These are phyloP conservation scores for Truncatella angustata DNA, from an alignment of 2,329 filamentous ascomycete genomes.

Conservation along the genomic window DNA sequence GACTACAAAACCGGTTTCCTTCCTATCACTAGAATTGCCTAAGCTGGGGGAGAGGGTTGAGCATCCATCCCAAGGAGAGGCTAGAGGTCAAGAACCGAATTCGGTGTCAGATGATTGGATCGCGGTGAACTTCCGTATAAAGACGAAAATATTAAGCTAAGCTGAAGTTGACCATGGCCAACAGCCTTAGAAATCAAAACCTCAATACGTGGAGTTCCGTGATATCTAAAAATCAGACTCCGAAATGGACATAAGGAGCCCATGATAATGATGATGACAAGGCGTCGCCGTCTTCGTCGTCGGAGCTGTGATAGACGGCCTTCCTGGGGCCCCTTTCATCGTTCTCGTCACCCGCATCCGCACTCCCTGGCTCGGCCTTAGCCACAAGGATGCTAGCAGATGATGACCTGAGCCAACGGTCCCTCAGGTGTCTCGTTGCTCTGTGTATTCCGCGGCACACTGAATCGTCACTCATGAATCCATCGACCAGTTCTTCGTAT, in stretches of 20 bases:
- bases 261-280: neutral
- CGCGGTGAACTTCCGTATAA: neutral
- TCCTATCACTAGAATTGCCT: neutral
- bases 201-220: neutral
- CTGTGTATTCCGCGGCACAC: neutral
- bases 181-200: neutral
- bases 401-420: neutral
- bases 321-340: neutral
- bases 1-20: neutral
- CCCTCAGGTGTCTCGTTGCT: neutral
- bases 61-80: neutral
- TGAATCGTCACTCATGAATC: neutral
- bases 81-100: neutral
- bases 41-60: neutral
- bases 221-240: neutral
- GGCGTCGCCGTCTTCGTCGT: neutral
- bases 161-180: no score
- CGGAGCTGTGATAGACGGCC: neutral
- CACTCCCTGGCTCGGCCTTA: no score
- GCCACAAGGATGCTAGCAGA: no score
- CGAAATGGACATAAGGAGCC: conserved; percentile 4
- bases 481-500: conserved; percentile 18
- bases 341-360: neutral
- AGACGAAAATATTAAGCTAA: no score
- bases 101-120: neutral